Conservation (phyloP, 441 rosid species). For the Breynia disticha region DNA sequence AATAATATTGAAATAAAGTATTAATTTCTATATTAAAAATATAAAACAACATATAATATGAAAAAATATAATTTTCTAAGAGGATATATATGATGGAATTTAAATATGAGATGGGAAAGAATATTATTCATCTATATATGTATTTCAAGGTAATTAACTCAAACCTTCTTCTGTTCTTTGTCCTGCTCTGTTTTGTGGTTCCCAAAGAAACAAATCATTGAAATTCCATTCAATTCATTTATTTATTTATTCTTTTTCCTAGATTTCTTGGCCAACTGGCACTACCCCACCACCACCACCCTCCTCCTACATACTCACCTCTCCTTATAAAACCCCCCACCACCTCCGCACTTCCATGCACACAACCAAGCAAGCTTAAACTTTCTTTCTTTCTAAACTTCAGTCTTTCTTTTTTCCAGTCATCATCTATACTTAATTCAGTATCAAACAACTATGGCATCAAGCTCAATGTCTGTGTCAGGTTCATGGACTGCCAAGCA, state of each 20-base stretch:
- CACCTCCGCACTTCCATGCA: neutral
- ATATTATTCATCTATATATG: too few species aligned
- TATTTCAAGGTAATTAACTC: too few species aligned
- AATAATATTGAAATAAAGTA: too few species aligned
- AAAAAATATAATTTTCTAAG: too few species aligned
- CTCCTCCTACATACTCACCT: neutral
- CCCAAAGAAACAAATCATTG: conserved; percentile 47
- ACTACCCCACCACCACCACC: neutral
- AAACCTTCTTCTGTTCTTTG: conserved; percentile 6
- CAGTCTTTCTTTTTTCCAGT: too few species aligned
- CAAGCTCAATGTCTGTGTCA: conserved; percentile 58
- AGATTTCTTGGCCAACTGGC: conserved; percentile 5
- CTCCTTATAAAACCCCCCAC: neutral
- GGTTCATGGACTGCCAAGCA: conserved; percentile 72
- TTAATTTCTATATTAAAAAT: too few species aligned
- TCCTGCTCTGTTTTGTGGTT: conserved; percentile 28
- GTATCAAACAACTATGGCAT: conserved; percentile 32
- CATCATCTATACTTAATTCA: neutral
- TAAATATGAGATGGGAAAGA: too few species aligned
- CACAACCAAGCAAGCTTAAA: neutral
- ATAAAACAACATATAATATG: too few species aligned
- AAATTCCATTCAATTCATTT: conserved; percentile 17
- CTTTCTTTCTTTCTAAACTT: neutral
- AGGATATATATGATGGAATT: too few species aligned
- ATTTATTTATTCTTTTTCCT: neutral